Percentiles rank a stretch among this genome's conserved stretches.
Evolutionary conservation across 176 grass and related monocot genomes (phyloP).

Genomic region (Ampelocalamus luodianensis): DNA sequence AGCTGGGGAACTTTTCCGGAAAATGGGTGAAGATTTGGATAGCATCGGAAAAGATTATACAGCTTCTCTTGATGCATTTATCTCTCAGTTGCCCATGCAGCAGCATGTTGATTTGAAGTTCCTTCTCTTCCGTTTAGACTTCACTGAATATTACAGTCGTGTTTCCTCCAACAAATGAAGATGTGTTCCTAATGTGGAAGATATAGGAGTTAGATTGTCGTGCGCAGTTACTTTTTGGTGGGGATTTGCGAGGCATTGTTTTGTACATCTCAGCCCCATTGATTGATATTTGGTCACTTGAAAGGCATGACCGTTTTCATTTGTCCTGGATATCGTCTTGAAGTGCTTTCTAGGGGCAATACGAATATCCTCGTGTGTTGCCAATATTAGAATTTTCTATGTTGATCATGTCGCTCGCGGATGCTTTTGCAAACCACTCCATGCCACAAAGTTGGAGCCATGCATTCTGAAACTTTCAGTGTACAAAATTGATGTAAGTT

Average conservation of each 20-base stretch:
- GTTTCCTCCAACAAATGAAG: too few species aligned
- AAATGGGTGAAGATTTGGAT: too few species aligned
- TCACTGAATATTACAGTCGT: too few species aligned
- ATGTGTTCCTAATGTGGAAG: too few species aligned
- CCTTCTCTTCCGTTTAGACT: too few species aligned
- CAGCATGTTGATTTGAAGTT: too few species aligned
- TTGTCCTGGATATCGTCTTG: not conserved
- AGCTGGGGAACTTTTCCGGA: too few species aligned
- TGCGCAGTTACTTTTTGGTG: slow-evolving; percentile 17
- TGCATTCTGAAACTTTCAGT: slow-evolving; percentile 25
- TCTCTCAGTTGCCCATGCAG: too few species aligned
- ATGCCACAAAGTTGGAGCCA: slow-evolving; percentile 33
- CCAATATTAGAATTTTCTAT: slow-evolving; percentile 2
- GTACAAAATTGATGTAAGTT: slow-evolving; percentile 52
- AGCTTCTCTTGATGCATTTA: too few species aligned
- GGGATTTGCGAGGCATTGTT: slow-evolving; percentile 40
- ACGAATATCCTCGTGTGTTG: slow-evolving; percentile 19
- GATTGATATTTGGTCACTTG: slow-evolving; percentile 41
- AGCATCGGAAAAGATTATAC: too few species aligned
- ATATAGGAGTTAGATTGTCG: too few species aligned
- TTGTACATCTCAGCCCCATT: slow-evolving; percentile 32
- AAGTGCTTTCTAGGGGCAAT: not conserved
- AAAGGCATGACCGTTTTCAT: slow-evolving; percentile 25
- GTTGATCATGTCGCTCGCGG: slow-evolving; percentile 24
- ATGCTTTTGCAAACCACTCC: slow-evolving; percentile 17